phyloP scores from a whole-genome alignment of 2,329 filamentous ascomycete genomes.

The Cadophora malorum region DNA sequence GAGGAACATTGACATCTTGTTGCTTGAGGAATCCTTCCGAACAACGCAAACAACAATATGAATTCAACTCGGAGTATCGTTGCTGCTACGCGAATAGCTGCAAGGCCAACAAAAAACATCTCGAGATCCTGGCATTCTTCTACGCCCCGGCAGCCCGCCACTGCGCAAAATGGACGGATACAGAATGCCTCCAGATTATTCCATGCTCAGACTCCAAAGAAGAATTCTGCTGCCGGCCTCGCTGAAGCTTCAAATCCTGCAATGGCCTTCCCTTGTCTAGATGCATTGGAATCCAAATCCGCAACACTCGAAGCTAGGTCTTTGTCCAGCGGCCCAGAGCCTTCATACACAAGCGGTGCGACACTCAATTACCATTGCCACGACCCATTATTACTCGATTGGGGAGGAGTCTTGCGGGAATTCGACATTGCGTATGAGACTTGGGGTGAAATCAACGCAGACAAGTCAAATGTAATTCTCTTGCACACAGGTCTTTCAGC shows the following conservation, averaged over 20 bases:
- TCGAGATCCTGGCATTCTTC: constrained; percentile 34
- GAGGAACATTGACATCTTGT: background rate
- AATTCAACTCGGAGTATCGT: constrained; percentile 37
- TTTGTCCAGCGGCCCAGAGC: constrained; percentile 81
- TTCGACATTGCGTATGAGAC: constrained; percentile 94
- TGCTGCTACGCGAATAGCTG: constrained; percentile 34
- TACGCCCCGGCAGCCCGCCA: constrained; percentile 20
- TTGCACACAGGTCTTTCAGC: constrained; percentile 94
- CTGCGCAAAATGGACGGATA: constrained; percentile 9
- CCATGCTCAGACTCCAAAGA: constrained; percentile 36
- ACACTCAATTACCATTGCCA: constrained; percentile 78
- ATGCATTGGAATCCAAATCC: constrained; percentile 80
- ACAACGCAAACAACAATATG: constrained; percentile 29
- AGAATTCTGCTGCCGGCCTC: constrained; percentile 28
- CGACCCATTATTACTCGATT: constrained; percentile 83
- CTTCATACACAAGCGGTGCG: constrained; percentile 90
- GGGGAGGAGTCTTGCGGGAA: constrained; percentile 89
- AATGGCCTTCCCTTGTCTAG: constrained; percentile 88
- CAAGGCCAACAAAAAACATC: constrained; percentile 27
- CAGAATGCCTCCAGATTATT: constrained; percentile 35
- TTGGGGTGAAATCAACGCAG: constrained; percentile 82
- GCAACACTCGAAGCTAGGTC: constrained; percentile 73
- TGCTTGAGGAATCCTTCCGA: background rate
- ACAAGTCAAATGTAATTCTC: constrained; percentile 87
- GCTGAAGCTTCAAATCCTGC: constrained; percentile 74